Conservation (phyloP, 1,139 yeast species). For the Wickerhamiella infanticola region DNA sequence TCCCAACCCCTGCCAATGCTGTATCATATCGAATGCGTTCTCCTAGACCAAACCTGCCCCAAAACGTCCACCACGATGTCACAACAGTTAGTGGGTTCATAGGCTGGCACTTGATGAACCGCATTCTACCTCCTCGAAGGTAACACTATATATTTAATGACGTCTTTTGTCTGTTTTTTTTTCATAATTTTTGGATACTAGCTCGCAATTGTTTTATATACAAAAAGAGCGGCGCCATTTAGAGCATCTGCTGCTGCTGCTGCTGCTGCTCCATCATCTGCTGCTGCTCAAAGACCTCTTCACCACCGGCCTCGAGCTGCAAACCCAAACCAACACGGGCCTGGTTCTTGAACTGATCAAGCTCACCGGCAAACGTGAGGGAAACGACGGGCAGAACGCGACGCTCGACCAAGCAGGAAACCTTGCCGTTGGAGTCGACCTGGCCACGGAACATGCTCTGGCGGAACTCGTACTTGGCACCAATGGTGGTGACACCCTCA, state of each 20-base stretch:
- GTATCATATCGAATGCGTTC: not conserved
- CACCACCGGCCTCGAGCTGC: conserved; percentile 92
- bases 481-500: conserved; percentile 86
- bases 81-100: conserved; percentile 15
- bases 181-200: not conserved
- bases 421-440: conserved; percentile 81
- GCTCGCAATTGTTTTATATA: not conserved
- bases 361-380: conserved; percentile 80
- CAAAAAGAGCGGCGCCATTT: not conserved
- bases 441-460: conserved; percentile 94
- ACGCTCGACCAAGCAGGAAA: conserved; percentile 80
- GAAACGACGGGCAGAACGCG: conserved; percentile 86
- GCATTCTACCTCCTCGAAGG: conserved; percentile 2
- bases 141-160: not conserved
- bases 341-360: conserved; percentile 76
- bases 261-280: conserved; percentile 16
- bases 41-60: conserved; percentile 2
- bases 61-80: conserved; percentile 11
- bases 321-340: conserved; percentile 86
- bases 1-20: conserved; percentile 3
- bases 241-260: conserved; percentile 4
- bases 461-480: conserved; percentile 97
- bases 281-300: conserved; percentile 41
- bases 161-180: not conserved
- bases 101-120: conserved; percentile 12